These are phyloP conservation scores for Acanthamoeba lenticulata DNA, from an alignment of 208 protist genomes.

Conservation along the genomic window DNA sequence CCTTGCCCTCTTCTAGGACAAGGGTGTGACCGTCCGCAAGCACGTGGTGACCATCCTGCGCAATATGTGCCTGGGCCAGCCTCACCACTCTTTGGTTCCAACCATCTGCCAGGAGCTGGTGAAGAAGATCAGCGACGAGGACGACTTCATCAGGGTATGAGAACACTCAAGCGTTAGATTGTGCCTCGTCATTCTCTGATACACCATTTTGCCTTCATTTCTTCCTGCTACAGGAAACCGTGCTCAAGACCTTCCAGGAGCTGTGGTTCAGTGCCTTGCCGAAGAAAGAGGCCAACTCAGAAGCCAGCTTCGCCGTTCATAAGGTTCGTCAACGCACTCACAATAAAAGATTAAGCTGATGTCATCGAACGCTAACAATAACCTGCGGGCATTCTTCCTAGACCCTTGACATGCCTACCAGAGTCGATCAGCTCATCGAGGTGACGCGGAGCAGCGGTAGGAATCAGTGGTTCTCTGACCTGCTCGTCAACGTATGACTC, in stretches of 20 bases:
- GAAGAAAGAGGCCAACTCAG: background rate
- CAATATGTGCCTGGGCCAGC: conserved; percentile 57
- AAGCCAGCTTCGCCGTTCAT: background rate
- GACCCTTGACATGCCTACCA: background rate
- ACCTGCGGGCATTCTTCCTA: background rate
- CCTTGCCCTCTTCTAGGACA: conserved; percentile 5
- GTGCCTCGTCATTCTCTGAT: background rate
- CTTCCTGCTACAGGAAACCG: background rate
- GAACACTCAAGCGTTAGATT: background rate
- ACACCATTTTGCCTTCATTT: background rate
- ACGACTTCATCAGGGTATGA: conserved; percentile 20
- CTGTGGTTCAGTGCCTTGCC: conserved; percentile 53
- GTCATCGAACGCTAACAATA: too few relatives aligned
- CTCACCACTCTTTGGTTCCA: conserved; percentile 7
- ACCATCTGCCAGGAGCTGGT: conserved; percentile 67
- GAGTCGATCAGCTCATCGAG: conserved; percentile 61
- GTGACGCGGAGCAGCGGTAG: background rate
- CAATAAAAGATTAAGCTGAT: background rate
- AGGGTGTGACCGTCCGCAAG: conserved; percentile 58
- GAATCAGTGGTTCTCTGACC: conserved; percentile 60
- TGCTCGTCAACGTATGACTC: background rate
- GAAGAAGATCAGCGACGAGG: conserved; percentile 32
- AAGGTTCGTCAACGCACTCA: background rate
- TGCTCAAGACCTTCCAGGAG: conserved; percentile 55
- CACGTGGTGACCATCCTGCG: conserved; percentile 63